These are phyloP conservation scores for Verbascum thapsus DNA, from an alignment of 257 asterid genomes.

Conservation along the genomic window DNA sequence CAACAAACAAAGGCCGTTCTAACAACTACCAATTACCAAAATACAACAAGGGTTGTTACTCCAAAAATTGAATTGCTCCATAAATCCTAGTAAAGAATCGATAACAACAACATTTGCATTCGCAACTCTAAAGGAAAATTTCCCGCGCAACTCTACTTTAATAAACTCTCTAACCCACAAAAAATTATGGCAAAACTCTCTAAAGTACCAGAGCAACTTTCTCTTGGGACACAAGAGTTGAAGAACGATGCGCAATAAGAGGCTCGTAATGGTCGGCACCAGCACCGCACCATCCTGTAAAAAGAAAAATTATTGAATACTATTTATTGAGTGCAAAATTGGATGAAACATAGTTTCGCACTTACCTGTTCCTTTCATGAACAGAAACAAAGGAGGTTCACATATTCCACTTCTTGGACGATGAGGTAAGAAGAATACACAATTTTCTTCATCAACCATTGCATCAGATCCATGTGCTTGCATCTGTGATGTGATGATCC, in stretches of 20 bases:
- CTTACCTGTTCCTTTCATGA: conserved; percentile 98
- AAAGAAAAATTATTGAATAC: too few species aligned
- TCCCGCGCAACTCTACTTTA: conserved; percentile 8
- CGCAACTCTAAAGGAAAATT: conserved; percentile 11
- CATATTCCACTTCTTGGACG: conserved; percentile 85
- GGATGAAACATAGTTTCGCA: background rate
- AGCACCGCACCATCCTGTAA: conserved; percentile 92
- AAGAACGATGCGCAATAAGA: conserved; percentile 68
- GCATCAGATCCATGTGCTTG: conserved; percentile 99
- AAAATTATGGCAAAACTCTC: background rate
- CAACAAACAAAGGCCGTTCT: too few species aligned
- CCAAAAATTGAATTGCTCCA: background rate
- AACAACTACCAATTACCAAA: too few species aligned
- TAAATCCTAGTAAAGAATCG: conserved; percentile 36
- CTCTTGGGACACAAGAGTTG: conserved; percentile 64
- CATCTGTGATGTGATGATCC: conserved; percentile 50
- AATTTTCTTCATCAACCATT: conserved; percentile 93
- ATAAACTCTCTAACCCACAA: conserved; percentile 18
- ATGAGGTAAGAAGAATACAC: conserved; percentile 94
- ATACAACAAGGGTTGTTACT: too few species aligned
- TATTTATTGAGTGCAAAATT: background rate
- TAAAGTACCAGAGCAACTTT: conserved; percentile 41
- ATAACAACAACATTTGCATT: conserved; percentile 28
- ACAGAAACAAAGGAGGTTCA: conserved; percentile 80
- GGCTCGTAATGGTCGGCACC: conserved; percentile 99